Evolutionary conservation across 202 grass and related monocot genomes (phyloP).

Genomic region (Hordeum pubiflorum): DNA sequence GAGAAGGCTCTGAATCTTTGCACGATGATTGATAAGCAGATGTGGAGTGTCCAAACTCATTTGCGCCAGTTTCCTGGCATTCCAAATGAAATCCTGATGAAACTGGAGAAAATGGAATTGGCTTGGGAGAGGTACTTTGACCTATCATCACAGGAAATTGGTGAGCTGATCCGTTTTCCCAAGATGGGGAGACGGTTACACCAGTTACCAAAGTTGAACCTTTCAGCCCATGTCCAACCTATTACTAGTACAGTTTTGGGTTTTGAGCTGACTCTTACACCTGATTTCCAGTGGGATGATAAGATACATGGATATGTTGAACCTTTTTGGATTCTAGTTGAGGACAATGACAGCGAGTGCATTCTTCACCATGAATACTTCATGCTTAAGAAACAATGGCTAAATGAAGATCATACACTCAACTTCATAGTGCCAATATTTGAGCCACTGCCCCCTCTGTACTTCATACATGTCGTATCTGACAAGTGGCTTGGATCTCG

Average conservation of each 20-base stretch:
- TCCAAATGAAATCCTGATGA: constrained; percentile 93
- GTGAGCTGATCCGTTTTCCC: constrained; percentile 68
- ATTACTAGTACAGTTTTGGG: constrained; percentile 71
- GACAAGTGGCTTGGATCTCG: constrained; percentile 92
- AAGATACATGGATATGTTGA: constrained; percentile 82
- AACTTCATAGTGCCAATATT: constrained; percentile 89
- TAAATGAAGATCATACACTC: constrained; percentile 84
- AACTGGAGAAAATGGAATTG: constrained; percentile 90
- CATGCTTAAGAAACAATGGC: constrained; percentile 84
- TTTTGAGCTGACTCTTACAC: constrained; percentile 79
- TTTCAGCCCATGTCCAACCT: constrained; percentile 84
- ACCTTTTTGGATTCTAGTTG: constrained; percentile 89
- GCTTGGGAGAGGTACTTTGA: constrained; percentile 91
- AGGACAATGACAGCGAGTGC: constrained; percentile 87
- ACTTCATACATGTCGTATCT: constrained; percentile 80
- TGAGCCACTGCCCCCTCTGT: constrained; percentile 82
- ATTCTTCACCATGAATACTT: constrained; percentile 99
- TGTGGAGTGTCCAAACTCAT: constrained; percentile 90
- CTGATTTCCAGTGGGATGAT: constrained; percentile 95
- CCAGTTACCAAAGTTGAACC: constrained; percentile 91
- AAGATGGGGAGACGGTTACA: constrained; percentile 72
- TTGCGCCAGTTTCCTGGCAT: constrained; percentile 77
- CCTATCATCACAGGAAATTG: constrained; percentile 86
- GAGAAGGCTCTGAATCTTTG: constrained; percentile 89
- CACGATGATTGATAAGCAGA: constrained; percentile 94